Conservation (phyloP, 2,329 filamentous ascomycete genomes). For the Aspergillus ruber region DNA sequence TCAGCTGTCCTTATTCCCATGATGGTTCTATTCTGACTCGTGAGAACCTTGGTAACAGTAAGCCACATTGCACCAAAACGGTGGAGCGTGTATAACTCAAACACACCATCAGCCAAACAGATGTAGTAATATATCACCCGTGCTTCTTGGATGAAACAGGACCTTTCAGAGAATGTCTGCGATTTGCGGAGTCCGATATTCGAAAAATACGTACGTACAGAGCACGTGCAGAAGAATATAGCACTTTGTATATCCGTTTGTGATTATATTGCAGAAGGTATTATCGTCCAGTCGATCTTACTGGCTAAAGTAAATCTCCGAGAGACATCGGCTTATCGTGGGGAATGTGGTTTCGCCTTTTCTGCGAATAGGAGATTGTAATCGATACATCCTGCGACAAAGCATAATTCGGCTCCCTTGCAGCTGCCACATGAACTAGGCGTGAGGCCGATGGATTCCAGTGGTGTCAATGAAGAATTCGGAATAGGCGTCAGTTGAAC, state of each 20-base stretch:
- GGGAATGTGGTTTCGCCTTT: background rate
- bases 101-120: slow-evolving; percentile 24
- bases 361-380: slow-evolving; percentile 11
- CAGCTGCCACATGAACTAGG: slow-evolving; percentile 1
- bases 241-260: background rate
- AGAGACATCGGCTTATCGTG: background rate
- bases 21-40: too few relatives aligned
- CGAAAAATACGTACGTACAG: too few relatives aligned
- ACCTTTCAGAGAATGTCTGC: too few relatives aligned
- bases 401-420: slow-evolving; percentile 1
- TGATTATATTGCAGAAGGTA: background rate
- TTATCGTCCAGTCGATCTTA: background rate
- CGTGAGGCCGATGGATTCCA: background rate
- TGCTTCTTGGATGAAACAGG: background rate
- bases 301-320: background rate
- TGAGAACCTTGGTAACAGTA: too few relatives aligned
- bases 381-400: slow-evolving; percentile 4
- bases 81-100: slow-evolving; percentile 27
- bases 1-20: too few relatives aligned
- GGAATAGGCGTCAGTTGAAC: background rate
- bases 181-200: too few relatives aligned
- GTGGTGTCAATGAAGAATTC: background rate
- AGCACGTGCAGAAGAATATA: too few relatives aligned
- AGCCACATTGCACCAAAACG: slow-evolving; percentile 14
- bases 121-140: slow-evolving; percentile 9